Evolutionary conservation across 2,329 filamentous ascomycete species (phyloP), one percentile per base, ranked within the genome.

Genomic region (Meredithiella fracta): DNA sequence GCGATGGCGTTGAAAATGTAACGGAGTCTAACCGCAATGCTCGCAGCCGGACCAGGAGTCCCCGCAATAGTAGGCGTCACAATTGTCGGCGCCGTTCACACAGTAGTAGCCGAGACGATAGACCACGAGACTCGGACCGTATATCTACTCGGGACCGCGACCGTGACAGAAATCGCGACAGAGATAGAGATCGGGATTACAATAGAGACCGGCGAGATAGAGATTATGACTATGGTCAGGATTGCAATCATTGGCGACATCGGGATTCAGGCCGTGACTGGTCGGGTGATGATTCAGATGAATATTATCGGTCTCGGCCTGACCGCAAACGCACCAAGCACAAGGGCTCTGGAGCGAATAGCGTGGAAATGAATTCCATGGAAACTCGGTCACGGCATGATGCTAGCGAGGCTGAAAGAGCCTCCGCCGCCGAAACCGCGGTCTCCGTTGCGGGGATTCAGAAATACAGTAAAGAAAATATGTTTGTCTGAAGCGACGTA

Each of bases 301-400:
- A 11, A 61, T 58, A 47, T 60, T 57, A 38, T 29, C 51, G 42
- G 29, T 20, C 15, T n/a, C 57, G 54, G 4, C 47, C 47, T 11
- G 53, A 58, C 15, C 53, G 53, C 38, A 58, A 58, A 25, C 56
- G 56, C 15, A 52, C 42, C 8, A 58, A 55, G n/a, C 49, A 22
- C 14, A 11, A 37, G 25, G 54, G 50, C 11, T 50, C 49, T 50
- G 67, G 72, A 17, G 69, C 72, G 9, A 73, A 75, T 11, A 75
- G 73, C 52, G 66, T 73, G 40, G 74, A 78, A 61, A 72, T 75
- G 57, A 73, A 73, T 31, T 73, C 76, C 70, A 66, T 8, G n/a
- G 15, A 2, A 20, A 8, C 11, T 4, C 15, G 40, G 8, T 44
- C 40, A 44, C 15, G 20, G n/a, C 49, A 51, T 3, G 49, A 31